A percentile compares a stretch with the other conserved stretches of the same genome.
These are phyloP conservation scores for Colletotrichum sojae DNA, from an alignment of 2,329 filamentous ascomycete species.

Conservation along the genomic window DNA sequence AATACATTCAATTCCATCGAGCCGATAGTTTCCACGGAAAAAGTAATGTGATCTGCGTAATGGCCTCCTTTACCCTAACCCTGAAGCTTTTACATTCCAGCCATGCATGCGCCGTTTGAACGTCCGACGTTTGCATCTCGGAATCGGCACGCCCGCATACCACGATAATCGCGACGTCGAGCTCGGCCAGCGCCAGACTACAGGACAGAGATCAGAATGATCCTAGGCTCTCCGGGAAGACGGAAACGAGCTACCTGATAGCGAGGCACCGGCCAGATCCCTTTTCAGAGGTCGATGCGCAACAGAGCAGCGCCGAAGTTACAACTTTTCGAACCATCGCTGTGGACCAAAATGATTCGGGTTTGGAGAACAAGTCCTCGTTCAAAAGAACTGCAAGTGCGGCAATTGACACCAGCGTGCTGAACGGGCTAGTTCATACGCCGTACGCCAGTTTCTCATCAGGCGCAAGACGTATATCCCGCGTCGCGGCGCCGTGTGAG, in stretches of 20 bases:
- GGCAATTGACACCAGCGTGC: conserved; percentile 55
- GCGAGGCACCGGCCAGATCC: conserved; percentile 44
- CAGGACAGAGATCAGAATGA: neutral
- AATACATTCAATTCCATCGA: too few species aligned
- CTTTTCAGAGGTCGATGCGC: conserved; percentile 39
- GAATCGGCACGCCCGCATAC: conserved; percentile 45
- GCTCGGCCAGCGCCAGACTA: conserved; percentile 44
- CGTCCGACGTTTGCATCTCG: conserved; percentile 45
- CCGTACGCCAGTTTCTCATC: conserved; percentile 48
- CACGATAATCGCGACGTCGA: conserved; percentile 43
- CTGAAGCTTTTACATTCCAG: conserved; percentile 40
- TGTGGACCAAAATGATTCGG: conserved; percentile 45
- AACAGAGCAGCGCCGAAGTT: conserved; percentile 44
- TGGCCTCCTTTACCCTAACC: conserved; percentile 26
- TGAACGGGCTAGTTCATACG: conserved; percentile 48
- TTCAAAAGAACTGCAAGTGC: conserved; percentile 47
- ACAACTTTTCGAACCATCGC: conserved; percentile 42
- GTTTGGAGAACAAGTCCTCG: conserved; percentile 43
- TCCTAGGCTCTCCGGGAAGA: neutral
- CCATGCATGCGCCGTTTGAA: conserved; percentile 41
- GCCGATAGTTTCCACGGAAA: too few species aligned
- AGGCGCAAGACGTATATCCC: conserved; percentile 49
- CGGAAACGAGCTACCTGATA: conserved; percentile 42
- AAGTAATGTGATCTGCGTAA: neutral
- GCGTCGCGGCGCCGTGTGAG: conserved; percentile 53